These are phyloP conservation scores for Coprinellus micaceus DNA, from an alignment of 768 basidiomycete genomes.

Conservation along the genomic window DNA sequence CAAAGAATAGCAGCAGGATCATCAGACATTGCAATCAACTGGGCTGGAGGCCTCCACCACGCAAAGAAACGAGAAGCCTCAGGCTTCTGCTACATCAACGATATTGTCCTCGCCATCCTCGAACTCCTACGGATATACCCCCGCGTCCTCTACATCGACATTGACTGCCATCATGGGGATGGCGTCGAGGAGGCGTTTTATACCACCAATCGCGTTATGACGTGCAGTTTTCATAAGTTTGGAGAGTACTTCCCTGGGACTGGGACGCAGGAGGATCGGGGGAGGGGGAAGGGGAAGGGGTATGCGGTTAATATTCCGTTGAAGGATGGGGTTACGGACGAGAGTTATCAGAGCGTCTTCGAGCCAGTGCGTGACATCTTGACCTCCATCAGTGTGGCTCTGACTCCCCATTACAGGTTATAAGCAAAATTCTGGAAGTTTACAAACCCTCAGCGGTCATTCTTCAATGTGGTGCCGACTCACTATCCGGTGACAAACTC, in stretches of 20 bases:
- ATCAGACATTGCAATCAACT: conserved; percentile 93
- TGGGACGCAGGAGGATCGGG: conserved; percentile 78
- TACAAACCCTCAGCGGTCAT: conserved; percentile 85
- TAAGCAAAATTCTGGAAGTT: conserved; percentile 82
- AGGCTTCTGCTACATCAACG: conserved; percentile 99
- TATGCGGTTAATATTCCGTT: conserved; percentile 93
- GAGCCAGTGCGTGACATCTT: conserved; percentile 66
- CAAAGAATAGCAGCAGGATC: conserved; percentile 74
- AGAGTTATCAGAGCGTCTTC: conserved; percentile 83
- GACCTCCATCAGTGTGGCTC: conserved; percentile 4
- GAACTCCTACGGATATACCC: conserved; percentile 84
- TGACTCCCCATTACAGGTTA: conserved; percentile 49
- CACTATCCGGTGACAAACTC: conserved; percentile 90
- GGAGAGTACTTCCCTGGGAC: conserved; percentile 94
- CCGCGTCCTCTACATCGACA: conserved; percentile 94
- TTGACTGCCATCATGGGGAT: conserved; percentile 98
- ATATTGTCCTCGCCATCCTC: conserved; percentile 91
- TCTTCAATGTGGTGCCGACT: conserved; percentile 95
- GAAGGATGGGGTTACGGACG: conserved; percentile 92
- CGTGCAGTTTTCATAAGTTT: conserved; percentile 94
- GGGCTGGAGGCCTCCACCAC: conserved; percentile 98
- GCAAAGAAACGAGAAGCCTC: conserved; percentile 99
- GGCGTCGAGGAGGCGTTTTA: conserved; percentile 99
- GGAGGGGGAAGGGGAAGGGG: conserved; percentile 77
- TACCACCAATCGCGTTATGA: conserved; percentile 96